Percentiles rank a stretch among this genome's conserved stretches.
Conservation (phyloP, 2,329 filamentous ascomycete species). For the Fusarium pilosicola region DNA sequence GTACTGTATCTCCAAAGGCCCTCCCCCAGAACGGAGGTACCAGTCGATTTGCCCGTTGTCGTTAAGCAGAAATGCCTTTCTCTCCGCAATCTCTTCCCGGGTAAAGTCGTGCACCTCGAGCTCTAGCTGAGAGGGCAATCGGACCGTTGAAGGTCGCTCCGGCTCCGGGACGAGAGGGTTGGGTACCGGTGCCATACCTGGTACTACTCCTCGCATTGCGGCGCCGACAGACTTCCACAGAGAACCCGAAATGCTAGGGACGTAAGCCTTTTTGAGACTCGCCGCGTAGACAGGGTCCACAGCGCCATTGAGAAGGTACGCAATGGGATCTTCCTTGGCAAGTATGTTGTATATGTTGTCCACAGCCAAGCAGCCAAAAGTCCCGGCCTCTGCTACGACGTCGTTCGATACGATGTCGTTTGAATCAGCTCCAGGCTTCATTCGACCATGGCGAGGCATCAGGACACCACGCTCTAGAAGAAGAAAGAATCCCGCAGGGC, state of each 20-base stretch:
- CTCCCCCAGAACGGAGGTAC: conserved; percentile 83
- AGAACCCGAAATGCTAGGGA: conserved; percentile 77
- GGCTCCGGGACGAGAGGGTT: conserved; percentile 45
- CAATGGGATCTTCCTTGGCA: conserved; percentile 76
- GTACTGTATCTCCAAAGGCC: conserved; percentile 93
- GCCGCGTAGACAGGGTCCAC: conserved; percentile 84
- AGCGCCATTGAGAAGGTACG: conserved; percentile 90
- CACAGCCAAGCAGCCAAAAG: conserved; percentile 89
- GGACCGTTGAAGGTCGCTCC: conserved; percentile 53
- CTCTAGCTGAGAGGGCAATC: conserved; percentile 77
- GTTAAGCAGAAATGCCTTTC: conserved; percentile 86
- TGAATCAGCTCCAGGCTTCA: conserved; percentile 78
- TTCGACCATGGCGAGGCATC: conserved; percentile 77
- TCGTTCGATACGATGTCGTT: conserved; percentile 65
- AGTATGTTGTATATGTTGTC: conserved; percentile 98
- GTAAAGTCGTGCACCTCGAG: conserved; percentile 96
- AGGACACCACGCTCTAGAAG: conserved; percentile 80
- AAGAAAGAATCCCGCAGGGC: conserved; percentile 91
- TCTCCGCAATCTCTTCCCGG: conserved; percentile 90
- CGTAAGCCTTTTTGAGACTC: conserved; percentile 78
- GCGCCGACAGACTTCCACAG: conserved; percentile 73
- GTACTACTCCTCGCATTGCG: conserved; percentile 70
- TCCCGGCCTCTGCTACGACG: conserved; percentile 81
- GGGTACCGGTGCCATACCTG: conserved; percentile 55
- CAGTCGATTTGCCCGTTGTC: conserved; percentile 98